Conservation (phyloP, 2,329 filamentous ascomycete genomes). For the Penicillium sp. region DNA sequence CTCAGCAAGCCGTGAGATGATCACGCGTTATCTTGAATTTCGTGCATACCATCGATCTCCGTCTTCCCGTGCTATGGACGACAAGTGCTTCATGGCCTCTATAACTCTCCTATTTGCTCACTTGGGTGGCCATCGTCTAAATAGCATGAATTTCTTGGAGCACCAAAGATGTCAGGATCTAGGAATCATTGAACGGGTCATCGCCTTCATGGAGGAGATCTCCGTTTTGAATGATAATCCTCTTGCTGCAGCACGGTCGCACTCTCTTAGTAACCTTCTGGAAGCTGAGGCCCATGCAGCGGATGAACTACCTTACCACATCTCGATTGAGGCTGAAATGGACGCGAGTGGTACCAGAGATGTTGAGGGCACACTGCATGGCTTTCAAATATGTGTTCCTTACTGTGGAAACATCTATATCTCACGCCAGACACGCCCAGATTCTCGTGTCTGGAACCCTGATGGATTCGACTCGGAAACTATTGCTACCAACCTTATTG, state of each 20-base stretch:
- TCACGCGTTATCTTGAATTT: constrained; percentile 25
- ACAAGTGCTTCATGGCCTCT: constrained; percentile 28
- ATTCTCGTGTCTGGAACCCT: not conserved
- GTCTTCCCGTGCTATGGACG: constrained; percentile 29
- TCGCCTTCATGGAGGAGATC: constrained; percentile 14
- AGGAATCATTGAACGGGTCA: constrained; percentile 14
- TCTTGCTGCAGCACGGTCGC: not conserved
- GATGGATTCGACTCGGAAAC: not conserved
- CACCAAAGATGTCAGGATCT: constrained; percentile 21
- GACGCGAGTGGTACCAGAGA: not conserved
- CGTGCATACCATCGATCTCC: constrained; percentile 24
- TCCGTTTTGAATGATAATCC: constrained; percentile 12
- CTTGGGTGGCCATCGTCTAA: constrained; percentile 22
- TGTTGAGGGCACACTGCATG: not conserved
- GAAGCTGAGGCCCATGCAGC: constrained; percentile 22
- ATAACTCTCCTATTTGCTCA: constrained; percentile 30
- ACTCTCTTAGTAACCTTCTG: constrained; percentile 12
- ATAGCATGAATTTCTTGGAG: constrained; percentile 15
- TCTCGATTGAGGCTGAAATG: not conserved
- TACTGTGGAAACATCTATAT: constrained; percentile 21
- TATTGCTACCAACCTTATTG: not conserved
- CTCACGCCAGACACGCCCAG: not conserved
- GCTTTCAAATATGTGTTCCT: constrained; percentile 17
- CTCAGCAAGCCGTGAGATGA: constrained; percentile 30
- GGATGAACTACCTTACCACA: constrained; percentile 13